These are phyloP conservation scores for Cyclotella atomus DNA, from an alignment of 108 stramenopile genomes.

Conservation along the genomic window DNA sequence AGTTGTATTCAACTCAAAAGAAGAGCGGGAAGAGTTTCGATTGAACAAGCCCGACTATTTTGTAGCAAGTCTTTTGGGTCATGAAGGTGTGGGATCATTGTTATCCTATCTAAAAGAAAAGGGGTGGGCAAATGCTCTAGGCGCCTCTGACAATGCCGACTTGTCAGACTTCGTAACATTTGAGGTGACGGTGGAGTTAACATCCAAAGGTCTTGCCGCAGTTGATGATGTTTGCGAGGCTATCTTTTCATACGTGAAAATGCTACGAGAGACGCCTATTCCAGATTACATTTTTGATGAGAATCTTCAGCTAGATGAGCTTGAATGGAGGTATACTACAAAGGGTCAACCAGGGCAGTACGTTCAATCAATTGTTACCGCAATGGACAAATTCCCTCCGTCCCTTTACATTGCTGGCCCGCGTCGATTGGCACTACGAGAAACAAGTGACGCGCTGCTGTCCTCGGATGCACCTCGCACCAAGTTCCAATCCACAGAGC, in stretches of 20 bases:
- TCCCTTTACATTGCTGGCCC: conserved; percentile 76
- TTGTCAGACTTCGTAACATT: conserved; percentile 81
- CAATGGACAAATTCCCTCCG: conserved; percentile 74
- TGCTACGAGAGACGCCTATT: conserved; percentile 60
- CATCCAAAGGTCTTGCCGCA: conserved; percentile 67
- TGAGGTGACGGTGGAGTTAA: conserved; percentile 81
- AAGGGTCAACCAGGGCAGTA: conserved; percentile 61
- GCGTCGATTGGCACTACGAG: conserved; percentile 64
- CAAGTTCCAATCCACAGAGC: conserved; percentile 56
- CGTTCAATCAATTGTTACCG: conserved; percentile 67
- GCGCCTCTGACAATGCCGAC: conserved; percentile 59
- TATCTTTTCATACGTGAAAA: conserved; percentile 76
- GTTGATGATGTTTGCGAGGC: conserved; percentile 72
- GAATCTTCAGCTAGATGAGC: conserved; percentile 76
- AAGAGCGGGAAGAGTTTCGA: conserved; percentile 51
- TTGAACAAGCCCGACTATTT: conserved; percentile 72
- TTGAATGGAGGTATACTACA: conserved; percentile 77
- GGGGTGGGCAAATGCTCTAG: conserved; percentile 83
- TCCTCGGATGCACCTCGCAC: conserved; percentile 58
- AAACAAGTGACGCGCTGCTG: conserved; percentile 39
- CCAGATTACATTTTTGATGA: conserved; percentile 80
- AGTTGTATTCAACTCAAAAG: conserved; percentile 60
- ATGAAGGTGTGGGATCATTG: conserved; percentile 88
- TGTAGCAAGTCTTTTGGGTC: conserved; percentile 84
- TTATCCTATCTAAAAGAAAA: conserved; percentile 77